Base-by-base conservation (phyloP, 2,329 filamentous ascomycete genomes). In the Fonsecaea erecta region DNA sequence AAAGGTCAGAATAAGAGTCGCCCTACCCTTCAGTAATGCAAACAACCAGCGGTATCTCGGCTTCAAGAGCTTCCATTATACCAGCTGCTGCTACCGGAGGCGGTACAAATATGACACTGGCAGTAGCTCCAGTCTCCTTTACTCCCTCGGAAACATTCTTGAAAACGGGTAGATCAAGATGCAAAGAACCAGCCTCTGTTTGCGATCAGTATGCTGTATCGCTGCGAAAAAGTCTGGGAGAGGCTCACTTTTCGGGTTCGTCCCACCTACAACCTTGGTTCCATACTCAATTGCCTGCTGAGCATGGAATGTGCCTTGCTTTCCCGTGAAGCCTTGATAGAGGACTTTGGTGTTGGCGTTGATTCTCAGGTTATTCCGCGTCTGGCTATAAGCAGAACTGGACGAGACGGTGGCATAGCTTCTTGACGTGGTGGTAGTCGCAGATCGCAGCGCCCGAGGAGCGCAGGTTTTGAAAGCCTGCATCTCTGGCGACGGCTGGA, bases 251-350 rank as follows among this genome's bases (percentile, higher is more conserved):
- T 97, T 98, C 78, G 95, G 95, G 85, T 98, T 98, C 77, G 94
- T 98, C 77, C 95, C 95, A 80, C 95, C 95, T 72, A 99, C 93
- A 72, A 99, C 92, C 79, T 97, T 94, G 75, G 95, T 99, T 79
- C 94, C 95, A 82, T 99, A 99, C 81, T 96, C 95, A 81, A 99
- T 97, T 73, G 95, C 95, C 84, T 97, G 93, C 79, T 92, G 87
- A 72, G 95, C 95, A 81, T 99, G 95, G 86, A 99, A 99, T 74
- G 68, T 71, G 40, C 68, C 70, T 52, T 70, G 67, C 34, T 68
- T 69, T 14, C 65, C 63, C 51, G 63, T 69, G 48, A 60, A 62
- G n/a, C 95, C 95, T 84, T 99, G 95, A 85, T 88, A 98, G 75
- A 98, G 84, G 73, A 99, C 92, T 84, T 95, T 96, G 74, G 95